These are phyloP conservation scores for Acer campestre DNA, from an alignment of 345 rosid genomes.

Conservation along the genomic window DNA sequence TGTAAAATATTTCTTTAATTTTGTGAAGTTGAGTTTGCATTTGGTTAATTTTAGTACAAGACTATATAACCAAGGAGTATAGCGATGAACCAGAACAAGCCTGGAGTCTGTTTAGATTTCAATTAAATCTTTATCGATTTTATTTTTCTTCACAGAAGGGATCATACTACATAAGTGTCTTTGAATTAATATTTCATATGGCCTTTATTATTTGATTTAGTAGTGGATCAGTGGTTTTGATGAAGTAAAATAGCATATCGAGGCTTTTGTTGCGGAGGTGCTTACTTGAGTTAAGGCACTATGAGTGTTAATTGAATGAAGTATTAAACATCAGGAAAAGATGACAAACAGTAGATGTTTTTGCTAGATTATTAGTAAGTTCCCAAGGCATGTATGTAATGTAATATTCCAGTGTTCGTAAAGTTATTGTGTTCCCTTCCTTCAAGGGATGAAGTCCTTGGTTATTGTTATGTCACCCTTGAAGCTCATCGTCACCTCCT, in stretches of 20 bases:
- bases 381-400: not conserved
- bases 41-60: too few species aligned
- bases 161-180: too few species aligned
- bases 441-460: not conserved
- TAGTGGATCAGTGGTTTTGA: not conserved
- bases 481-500: not conserved
- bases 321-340: not conserved
- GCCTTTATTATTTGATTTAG: too few species aligned
- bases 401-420: not conserved
- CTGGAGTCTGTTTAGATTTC: too few species aligned
- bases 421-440: not conserved
- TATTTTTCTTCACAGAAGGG: too few species aligned
- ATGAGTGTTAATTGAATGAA: not conserved
- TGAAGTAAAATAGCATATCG: not conserved
- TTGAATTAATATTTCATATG: too few species aligned
- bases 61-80: too few species aligned
- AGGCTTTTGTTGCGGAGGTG: not conserved
- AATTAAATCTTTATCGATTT: too few species aligned
- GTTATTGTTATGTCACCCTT: not conserved
- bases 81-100: too few species aligned
- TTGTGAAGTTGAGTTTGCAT: too few species aligned
- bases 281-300: not conserved
- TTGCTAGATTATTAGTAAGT: not conserved
- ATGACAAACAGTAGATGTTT: not conserved
- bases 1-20: too few species aligned